Evolutionary conservation across 2,329 filamentous ascomycete species (phyloP), one percentile per base, ranked within the genome.

Genomic region (Fusarium sulawesiense): DNA sequence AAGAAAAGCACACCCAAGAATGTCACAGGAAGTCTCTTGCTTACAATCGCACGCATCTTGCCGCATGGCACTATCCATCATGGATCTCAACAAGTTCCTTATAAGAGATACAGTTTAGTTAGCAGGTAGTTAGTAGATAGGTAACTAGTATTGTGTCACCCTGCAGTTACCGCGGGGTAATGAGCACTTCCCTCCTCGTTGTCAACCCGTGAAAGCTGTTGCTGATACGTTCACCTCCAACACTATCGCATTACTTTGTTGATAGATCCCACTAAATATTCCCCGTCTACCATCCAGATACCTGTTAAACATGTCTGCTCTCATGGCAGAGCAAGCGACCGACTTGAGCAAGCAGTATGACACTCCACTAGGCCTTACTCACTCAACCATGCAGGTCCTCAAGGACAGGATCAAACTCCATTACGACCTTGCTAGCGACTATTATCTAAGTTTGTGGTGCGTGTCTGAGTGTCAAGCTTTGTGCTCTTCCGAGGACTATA

Each of bases 401-500:
- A 88, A 88, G 75, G 85, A 85, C 64, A 81, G 86, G 57, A 88
- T 88, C 75, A 87, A 86, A 79, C 81, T 83, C 64, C 88, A 89
- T 74, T 89, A 90, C 69, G 87, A 89, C 66, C 81, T 89, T 18
- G 85, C 87, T 27, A 88, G 86, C 55, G 87, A 89, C 72, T 89
- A 89, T 75, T 89, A 90, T 70, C 83, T 89, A 66, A 87, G 83
- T 34, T 80, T 89, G 21, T 89, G 87, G 87, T 88, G 81, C 18
- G 70, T 70, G 23, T 8, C 30, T 88, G 81, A 11, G 70, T 68
- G 27, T 11, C 27, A 30, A 20, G 10, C 18, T 18, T 30, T 23
- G 25, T 48, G 12, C 23, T n/a, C 13, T 20, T 57, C 25, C 21
- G 20, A 23, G 37, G 20, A 30, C 32, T 41, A 29, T 20, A 21